Evolutionary conservation across 495 filamentous ascomycete species (phyloP), one percentile per base, ranked within the genome.

Genomic region (Chaetomidium leptoderma): DNA sequence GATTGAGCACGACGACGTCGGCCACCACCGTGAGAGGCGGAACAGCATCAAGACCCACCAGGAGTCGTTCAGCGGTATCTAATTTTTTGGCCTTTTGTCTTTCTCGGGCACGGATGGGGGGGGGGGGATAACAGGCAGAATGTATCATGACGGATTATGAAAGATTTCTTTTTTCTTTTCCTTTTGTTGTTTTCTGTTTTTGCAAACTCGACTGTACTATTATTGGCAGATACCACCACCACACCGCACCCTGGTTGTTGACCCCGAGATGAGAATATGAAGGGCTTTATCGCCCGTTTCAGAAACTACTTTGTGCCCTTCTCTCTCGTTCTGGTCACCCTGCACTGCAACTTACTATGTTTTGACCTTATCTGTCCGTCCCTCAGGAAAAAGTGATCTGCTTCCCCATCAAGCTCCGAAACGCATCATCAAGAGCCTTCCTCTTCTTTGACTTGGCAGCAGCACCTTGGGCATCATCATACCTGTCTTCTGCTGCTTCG

Each of bases 401-500:
- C 63, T 66, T 67, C 8, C 75, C 77, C 65, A 79, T 83, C 30
- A 86, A 62, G 64, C 76, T 66, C 39, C 67, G 69, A 69, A 80
- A 81, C 8, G 81, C 63, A 64, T 88, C 67, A 62, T 89, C 74
- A 58, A 91, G 68, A 49, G 83, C 67, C 70, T 87, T 85, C 49
- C 80, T 78, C 53, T 78, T 86, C 23, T 75, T 82, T 24, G 66
- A 79, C 14, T 73, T 74, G 13, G 57, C n/a, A n/a, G n/a, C n/a
- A n/a, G n/a, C n/a, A n/a, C n/a, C 62, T 47, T 69, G 70, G 6
- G 39, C 57, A n/a, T 47, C 68, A 26, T 72, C 72, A 45, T 54
- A 59, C 7, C 69, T 66, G 32, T 74, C 71, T 21, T 74, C 72
- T 30, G 75, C 72, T 30, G 75, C 76, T 42, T 73, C 71, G 6